Percentiles rank a stretch among this genome's conserved stretches.
Conservation (phyloP, 2,329 filamentous ascomycete species). For the Aspergillus carbonarius region DNA sequence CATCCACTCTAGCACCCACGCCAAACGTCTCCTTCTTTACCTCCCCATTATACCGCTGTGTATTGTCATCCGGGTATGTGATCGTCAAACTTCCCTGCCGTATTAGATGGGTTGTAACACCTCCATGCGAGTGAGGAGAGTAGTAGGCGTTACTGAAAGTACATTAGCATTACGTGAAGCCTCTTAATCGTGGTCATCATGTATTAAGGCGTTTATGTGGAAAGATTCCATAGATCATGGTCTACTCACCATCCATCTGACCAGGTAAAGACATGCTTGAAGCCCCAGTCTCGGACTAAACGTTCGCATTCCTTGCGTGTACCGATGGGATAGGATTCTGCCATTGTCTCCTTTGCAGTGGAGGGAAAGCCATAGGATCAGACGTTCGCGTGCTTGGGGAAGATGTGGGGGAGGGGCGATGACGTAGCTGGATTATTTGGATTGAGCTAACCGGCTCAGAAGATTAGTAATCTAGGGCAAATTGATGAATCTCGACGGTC, state of each 20-base stretch:
- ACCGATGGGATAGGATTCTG: conserved; percentile 33
- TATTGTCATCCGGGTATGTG: conserved; percentile 55
- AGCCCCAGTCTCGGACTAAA: conserved; percentile 59
- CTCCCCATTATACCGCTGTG: conserved; percentile 22
- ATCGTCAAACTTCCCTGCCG: conserved; percentile 58
- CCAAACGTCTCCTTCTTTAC: conserved; percentile 56
- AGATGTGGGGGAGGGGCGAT: not conserved
- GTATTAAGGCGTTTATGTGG: no score
- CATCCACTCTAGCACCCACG: conserved; percentile 56
- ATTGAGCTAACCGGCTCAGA: no score
- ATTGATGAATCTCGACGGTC: not conserved
- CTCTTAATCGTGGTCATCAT: no score
- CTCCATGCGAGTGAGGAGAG: conserved; percentile 57
- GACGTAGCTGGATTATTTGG: not conserved
- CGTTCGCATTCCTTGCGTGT: conserved; percentile 50
- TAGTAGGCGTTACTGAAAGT: conserved; percentile 56
- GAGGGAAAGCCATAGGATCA: not conserved
- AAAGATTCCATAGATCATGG: not conserved
- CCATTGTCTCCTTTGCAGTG: conserved; percentile 17
- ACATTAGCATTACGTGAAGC: not conserved
- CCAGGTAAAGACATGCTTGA: conserved; percentile 62
- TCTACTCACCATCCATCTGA: conserved; percentile 55
- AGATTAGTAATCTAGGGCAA: not conserved
- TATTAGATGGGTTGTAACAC: conserved; percentile 61
- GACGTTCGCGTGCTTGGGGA: not conserved